Percentiles rank a stretch among this genome's conserved stretches.
Conservation (phyloP, 495 filamentous ascomycete genomes). For the Talaromyces trachyspermus region DNA sequence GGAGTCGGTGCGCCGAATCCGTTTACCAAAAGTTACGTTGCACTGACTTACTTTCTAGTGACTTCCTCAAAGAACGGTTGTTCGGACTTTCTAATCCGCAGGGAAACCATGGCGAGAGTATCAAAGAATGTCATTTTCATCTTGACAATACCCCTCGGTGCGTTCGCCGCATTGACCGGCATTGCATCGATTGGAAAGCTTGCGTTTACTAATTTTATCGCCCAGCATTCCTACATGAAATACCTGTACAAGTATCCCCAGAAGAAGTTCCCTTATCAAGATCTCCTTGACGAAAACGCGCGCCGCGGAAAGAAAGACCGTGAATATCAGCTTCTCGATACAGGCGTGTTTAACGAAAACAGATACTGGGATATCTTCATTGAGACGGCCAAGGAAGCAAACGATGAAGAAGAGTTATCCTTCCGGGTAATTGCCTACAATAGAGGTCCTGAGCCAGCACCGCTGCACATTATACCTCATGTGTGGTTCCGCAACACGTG, state of each 20-base stretch:
- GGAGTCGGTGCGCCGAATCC: conserved; percentile 53
- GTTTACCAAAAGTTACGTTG: conserved; percentile 1
- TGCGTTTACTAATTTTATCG: conserved; percentile 10
- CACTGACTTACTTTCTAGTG: conserved; percentile 41
- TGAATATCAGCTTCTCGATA: conserved; percentile 90
- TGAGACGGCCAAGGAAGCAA: conserved; percentile 86
- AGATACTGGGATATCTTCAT: conserved; percentile 97
- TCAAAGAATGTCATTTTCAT: conserved; percentile 96
- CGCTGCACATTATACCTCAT: conserved; percentile 87
- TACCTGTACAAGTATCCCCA: conserved; percentile 97
- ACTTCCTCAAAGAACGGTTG: conserved; percentile 86
- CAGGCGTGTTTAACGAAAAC: conserved; percentile 84
- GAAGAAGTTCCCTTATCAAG: conserved; percentile 81
- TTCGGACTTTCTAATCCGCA: conserved; percentile 94
- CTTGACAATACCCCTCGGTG: conserved; percentile 80
- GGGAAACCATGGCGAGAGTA: conserved; percentile 91
- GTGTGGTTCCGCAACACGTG: conserved; percentile 97
- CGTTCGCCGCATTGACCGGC: conserved; percentile 4
- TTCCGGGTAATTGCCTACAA: conserved; percentile 97
- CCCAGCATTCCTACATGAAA: conserved; percentile 96
- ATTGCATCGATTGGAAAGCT: conserved; percentile 6
- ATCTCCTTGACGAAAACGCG: conserved; percentile 76
- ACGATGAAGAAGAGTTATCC: conserved; percentile 81
- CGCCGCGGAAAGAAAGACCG: conserved; percentile 62
- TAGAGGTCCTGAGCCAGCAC: conserved; percentile 80